These are phyloP conservation scores for Desmodesmus armatus DNA, from an alignment of 139 green algal genomes.

Conservation along the genomic window DNA sequence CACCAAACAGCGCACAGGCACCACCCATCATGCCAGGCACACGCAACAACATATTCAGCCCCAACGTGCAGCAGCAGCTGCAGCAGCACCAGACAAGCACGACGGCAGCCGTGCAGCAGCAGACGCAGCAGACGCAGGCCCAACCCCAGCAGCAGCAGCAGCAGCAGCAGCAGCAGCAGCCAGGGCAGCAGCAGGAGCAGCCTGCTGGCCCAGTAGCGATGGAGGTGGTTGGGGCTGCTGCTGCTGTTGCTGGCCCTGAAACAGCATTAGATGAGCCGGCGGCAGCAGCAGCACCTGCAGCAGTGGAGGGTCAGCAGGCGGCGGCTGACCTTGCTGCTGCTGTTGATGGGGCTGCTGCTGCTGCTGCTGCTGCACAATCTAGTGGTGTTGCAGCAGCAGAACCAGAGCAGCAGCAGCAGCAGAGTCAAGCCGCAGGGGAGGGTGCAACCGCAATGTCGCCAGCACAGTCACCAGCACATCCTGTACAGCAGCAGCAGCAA, in stretches of 20 bases:
- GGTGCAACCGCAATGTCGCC: too few species aligned
- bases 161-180: neutral
- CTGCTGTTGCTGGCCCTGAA: too few species aligned
- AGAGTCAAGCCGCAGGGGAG: neutral
- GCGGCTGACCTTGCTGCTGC: neutral
- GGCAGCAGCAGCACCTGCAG: conserved; percentile 17
- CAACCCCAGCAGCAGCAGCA: neutral
- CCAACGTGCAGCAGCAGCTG: conserved; percentile 15
- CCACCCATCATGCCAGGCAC: conserved; percentile 62
- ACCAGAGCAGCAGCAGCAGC: neutral
- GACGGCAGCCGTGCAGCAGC: neutral
- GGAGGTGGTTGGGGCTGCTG: neutral
- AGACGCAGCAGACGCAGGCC: conserved; percentile 23
- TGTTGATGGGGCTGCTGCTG: neutral
- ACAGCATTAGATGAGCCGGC: neutral
- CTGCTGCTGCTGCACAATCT: neutral
- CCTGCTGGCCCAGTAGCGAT: neutral
- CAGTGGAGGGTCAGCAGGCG: neutral
- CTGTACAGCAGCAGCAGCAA: too few species aligned
- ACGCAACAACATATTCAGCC: conserved; percentile 42
- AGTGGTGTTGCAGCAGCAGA: neutral
- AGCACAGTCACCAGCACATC: too few species aligned
- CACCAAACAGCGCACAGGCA: conserved; percentile 91
- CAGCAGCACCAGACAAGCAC: conserved; percentile 2
- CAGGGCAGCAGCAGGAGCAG: neutral